Base-by-base conservation (phyloP, 257 asterid species). In the Verbena officinalis region DNA sequence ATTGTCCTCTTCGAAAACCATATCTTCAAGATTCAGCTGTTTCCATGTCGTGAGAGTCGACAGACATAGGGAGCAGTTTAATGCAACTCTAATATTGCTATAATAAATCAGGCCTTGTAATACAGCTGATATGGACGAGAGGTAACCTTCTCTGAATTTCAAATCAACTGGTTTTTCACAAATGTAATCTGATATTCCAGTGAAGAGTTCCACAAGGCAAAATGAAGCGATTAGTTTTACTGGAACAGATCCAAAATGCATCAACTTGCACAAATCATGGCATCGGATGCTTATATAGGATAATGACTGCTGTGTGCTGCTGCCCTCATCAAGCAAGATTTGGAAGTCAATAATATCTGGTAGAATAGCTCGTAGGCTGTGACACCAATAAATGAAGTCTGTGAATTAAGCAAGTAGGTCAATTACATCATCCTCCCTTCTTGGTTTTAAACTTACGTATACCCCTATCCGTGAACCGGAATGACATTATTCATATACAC, bases 241-340 rank as follows among this genome's bases (percentile, higher is more conserved):
- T 27, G 80, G 72, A 63, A 87, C 77, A 54, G 92, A 81, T 54
- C 99, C 99, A 63, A 85, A 90, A 76, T 93, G 92, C 81, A 93
- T 71, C 74, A 93, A 70, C 83, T 73, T 87, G 95, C 96, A 90
- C 76, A 86, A 69, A 62, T 85, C 86, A 50, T 71, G 91, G 84
- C 96, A 86, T 62, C 70, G 76, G 66, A 88, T 80, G 79, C 87
- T 77, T 64, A 82, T 65, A 73, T 63, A 80, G 67, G 92, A 68
- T 19, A 70, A 50, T 20, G 81, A 69, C 79, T 79, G 84, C 68
- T n/a, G n/a, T n/a, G 57, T 33, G 17, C 53, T 49, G 30, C 51
- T 55, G 39, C 73, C 75, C 62, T 79, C 83, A 24, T 74, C 78
- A 17, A 87, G 73, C 67, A 80, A 76, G 33, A 66, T 40, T 67